A percentile compares a stretch with the other conserved stretches of the same genome.
Conservation (phyloP, 176 grass and related monocot genomes). For the Dendrocalamus sinicus region DNA sequence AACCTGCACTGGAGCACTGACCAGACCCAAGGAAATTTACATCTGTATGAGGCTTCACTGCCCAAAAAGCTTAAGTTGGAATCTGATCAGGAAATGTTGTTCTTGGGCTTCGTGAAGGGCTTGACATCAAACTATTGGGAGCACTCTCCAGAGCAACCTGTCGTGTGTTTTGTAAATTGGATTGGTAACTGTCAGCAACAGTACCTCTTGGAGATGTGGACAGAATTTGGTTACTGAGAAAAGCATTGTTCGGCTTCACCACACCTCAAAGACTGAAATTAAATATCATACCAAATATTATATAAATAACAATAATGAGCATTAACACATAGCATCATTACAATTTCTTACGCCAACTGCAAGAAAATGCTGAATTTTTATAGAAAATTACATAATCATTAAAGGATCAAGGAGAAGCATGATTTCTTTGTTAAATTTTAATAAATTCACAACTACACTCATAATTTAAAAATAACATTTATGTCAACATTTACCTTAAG, state of each 20-base stretch:
- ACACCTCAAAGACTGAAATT: constrained; percentile 44
- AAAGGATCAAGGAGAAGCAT: background rate
- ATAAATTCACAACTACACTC: constrained; percentile 5
- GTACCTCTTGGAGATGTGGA: constrained; percentile 64
- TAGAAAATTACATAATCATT: constrained; percentile 12
- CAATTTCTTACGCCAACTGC: background rate
- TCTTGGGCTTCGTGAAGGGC: constrained; percentile 87
- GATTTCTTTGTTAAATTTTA: background rate
- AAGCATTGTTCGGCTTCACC: constrained; percentile 52
- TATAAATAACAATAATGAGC: constrained; percentile 37
- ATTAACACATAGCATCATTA: constrained; percentile 20
- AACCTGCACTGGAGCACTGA: constrained; percentile 97
- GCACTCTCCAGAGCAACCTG: constrained; percentile 75
- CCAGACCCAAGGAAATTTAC: constrained; percentile 90
- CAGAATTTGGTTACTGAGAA: constrained; percentile 60
- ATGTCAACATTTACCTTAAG: constrained; percentile 20
- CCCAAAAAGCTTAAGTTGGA: constrained; percentile 85
- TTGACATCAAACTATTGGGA: constrained; percentile 94
- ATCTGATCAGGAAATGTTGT: constrained; percentile 87
- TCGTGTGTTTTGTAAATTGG: constrained; percentile 63
- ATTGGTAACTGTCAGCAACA: constrained; percentile 57
- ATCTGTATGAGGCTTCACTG: constrained; percentile 74
- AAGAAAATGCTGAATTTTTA: constrained; percentile 21
- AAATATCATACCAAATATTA: constrained; percentile 23
- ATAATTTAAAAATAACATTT: constrained; percentile 4